These are phyloP conservation scores for Sporothrix dimorphospora DNA, from an alignment of 2,329 filamentous ascomycete species.

Conservation along the genomic window DNA sequence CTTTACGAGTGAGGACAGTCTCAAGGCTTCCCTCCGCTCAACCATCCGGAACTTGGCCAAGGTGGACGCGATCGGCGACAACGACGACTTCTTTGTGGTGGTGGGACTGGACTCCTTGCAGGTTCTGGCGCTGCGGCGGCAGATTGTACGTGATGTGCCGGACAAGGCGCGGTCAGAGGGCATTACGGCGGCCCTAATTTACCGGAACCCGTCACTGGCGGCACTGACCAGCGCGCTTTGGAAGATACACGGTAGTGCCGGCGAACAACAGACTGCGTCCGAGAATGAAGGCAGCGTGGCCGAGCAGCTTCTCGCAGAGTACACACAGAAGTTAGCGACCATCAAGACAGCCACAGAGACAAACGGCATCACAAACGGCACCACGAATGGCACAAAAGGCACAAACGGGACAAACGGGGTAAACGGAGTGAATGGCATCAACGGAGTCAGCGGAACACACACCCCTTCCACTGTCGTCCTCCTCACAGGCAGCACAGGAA, in stretches of 20 bases:
- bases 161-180: not conserved
- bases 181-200: not conserved
- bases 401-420: not conserved
- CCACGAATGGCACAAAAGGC: not conserved
- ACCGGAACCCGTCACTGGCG: not conserved
- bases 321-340: not conserved
- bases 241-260: not conserved
- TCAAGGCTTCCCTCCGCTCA: not conserved
- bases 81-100: not conserved
- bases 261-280: not conserved
- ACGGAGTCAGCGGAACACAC: not conserved
- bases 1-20: not conserved
- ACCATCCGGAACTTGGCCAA: not conserved
- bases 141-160: not conserved
- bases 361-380: not conserved
- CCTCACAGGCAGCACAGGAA: slow-evolving; percentile 22
- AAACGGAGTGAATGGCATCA: not conserved
- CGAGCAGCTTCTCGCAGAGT: not conserved
- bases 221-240: not conserved
- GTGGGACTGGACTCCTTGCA: slow-evolving; percentile 17
- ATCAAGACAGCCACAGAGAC: not conserved
- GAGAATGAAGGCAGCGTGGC: not conserved
- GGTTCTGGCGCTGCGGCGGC: not conserved
- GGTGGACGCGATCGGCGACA: not conserved
- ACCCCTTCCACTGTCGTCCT: not conserved